phyloP scores from a whole-genome alignment of 2,329 filamentous ascomycete species.

The Pseudocercospora pini-densiflorae region DNA sequence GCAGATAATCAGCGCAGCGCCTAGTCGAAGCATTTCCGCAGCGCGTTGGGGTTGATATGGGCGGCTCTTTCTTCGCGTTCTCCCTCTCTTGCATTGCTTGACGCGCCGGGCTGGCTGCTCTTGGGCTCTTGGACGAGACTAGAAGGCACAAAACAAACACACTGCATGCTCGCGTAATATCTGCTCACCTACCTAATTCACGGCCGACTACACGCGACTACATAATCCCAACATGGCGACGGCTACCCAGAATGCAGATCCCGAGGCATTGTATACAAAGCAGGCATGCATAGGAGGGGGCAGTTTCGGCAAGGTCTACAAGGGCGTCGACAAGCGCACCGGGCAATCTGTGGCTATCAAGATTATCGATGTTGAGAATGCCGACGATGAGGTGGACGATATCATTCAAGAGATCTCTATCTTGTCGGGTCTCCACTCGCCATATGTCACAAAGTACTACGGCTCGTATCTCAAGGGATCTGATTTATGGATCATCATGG shows the following conservation, averaged over 20 bases:
- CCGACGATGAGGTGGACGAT: conserved; percentile 98
- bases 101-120: conserved; percentile 1
- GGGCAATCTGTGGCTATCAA: conserved; percentile 97
- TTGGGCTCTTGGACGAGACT: not conserved
- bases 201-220: not conserved
- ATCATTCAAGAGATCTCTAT: conserved; percentile 99
- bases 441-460: conserved; percentile 97
- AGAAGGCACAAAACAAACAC: conserved; percentile 4
- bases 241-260: conserved; percentile 63
- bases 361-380: conserved; percentile 97
- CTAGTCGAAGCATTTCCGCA: not conserved
- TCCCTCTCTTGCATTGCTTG: not conserved
- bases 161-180: not conserved
- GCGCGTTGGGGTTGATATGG: conserved; percentile 1
- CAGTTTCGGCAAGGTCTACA: conserved; percentile 98
- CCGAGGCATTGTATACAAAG: conserved; percentile 90
- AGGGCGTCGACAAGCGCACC: conserved; percentile 93
- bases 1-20: not conserved
- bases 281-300: conserved; percentile 76
- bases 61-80: conserved; percentile 3
- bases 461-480: conserved; percentile 96
- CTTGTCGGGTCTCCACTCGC: conserved; percentile 91
- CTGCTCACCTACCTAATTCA: conserved; percentile 2
- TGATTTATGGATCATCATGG: conserved; percentile 99
- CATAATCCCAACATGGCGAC: not conserved